Conservation (phyloP, 2,329 filamentous ascomycete genomes). For the Verticillium zaregamsianum region DNA sequence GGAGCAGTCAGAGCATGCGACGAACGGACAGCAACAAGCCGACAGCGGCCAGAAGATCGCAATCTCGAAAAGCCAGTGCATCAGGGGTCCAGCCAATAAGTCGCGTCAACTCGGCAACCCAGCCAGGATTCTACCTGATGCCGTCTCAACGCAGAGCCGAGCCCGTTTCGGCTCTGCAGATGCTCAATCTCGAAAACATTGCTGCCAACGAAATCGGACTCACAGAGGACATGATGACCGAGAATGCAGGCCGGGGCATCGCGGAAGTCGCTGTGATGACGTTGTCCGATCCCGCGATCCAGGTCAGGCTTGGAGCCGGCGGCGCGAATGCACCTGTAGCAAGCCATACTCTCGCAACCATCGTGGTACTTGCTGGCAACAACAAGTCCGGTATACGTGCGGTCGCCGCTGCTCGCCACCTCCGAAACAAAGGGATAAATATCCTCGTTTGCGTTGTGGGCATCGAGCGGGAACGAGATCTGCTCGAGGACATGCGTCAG, state of each 20-base stretch:
- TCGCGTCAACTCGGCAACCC: slow-evolving; percentile 42
- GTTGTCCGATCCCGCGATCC: slow-evolving; percentile 58
- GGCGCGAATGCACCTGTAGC: slow-evolving; percentile 21
- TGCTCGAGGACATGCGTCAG: slow-evolving; percentile 73
- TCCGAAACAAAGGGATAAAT: slow-evolving; percentile 77
- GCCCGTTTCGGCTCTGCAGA: slow-evolving; percentile 70
- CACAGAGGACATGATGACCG: slow-evolving; percentile 84
- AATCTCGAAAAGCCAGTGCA: slow-evolving; percentile 53
- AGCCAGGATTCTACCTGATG: slow-evolving; percentile 47
- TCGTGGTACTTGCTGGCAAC: slow-evolving; percentile 88
- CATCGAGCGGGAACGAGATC: slow-evolving; percentile 74
- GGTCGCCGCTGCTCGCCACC: slow-evolving; percentile 79
- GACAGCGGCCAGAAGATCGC: slow-evolving; percentile 43
- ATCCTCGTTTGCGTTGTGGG: slow-evolving; percentile 82
- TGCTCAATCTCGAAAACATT: slow-evolving; percentile 89
- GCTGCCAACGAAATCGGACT: slow-evolving; percentile 83
- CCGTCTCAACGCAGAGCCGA: slow-evolving; percentile 56
- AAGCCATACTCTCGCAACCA: slow-evolving; percentile 26
- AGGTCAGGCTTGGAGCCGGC: slow-evolving; percentile 43
- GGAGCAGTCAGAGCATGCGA: slow-evolving; percentile 45
- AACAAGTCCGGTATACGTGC: slow-evolving; percentile 84
- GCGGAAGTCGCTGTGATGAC: slow-evolving; percentile 76
- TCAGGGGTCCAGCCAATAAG: slow-evolving; percentile 36
- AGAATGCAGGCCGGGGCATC: slow-evolving; percentile 85
- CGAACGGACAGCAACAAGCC: slow-evolving; percentile 48